Evolutionary conservation across 768 basidiomycete genomes (phyloP).

Genomic region (Kwoniella sp.): DNA sequence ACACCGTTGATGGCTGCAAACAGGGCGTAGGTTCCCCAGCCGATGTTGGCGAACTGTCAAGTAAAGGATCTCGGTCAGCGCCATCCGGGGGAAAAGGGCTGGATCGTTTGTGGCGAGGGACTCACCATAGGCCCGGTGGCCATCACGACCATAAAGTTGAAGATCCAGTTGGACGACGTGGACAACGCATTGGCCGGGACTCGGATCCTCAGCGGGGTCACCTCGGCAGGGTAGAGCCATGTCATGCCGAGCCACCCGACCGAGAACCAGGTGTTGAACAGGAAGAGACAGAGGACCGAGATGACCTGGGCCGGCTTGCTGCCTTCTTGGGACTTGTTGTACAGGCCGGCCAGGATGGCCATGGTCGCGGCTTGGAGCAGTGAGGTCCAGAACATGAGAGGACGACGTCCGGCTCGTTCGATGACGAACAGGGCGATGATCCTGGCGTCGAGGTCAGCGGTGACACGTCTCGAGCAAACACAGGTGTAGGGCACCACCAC

Average conservation of each 20-base stretch:
- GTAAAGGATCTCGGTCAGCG: too few species aligned
- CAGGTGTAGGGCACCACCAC: neutral
- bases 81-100: too few species aligned
- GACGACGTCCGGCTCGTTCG: constrained; percentile 38
- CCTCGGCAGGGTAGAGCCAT: constrained; percentile 64
- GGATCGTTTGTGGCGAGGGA: too few species aligned
- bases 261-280: constrained; percentile 70
- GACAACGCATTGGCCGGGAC: constrained; percentile 64
- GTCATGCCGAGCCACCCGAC: constrained; percentile 69
- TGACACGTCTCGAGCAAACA: neutral
- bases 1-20: constrained; percentile 27
- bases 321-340: constrained; percentile 51
- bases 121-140: too few species aligned
- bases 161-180: constrained; percentile 55
- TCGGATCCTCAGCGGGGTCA: constrained; percentile 61
- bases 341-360: constrained; percentile 60
- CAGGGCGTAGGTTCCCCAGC: constrained; percentile 29
- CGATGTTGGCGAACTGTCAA: constrained; percentile 28
- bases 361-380: constrained; percentile 54
- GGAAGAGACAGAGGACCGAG: constrained; percentile 60
- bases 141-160: constrained; percentile 24
- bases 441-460: constrained; percentile 1
- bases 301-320: constrained; percentile 56
- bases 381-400: constrained; percentile 39
- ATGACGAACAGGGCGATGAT: constrained; percentile 38